phyloP scores from a whole-genome alignment of 305 asterid genomes.

The Fraxinus nigra region DNA sequence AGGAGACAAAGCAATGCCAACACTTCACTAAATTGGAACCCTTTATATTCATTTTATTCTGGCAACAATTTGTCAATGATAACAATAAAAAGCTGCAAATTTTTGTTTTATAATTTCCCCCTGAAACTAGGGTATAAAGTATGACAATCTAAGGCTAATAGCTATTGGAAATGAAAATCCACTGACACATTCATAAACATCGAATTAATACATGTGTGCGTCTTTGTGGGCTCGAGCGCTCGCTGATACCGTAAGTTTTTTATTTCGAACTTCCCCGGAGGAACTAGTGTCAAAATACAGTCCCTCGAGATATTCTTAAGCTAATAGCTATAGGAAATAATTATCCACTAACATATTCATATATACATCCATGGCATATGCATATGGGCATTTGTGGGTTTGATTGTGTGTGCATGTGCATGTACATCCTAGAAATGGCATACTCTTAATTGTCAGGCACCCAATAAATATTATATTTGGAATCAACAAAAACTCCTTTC shows the following conservation, averaged over 20 bases:
- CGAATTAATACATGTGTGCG: background rate
- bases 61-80: background rate
- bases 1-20: background rate
- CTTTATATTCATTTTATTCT: background rate
- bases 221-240: background rate
- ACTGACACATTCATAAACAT: background rate
- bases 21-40: background rate
- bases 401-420: background rate
- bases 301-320: background rate
- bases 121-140: background rate
- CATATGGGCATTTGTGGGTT: background rate
- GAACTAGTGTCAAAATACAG: background rate
- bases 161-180: background rate
- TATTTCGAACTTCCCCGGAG: background rate
- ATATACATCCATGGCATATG: background rate
- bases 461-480: background rate
- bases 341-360: background rate
- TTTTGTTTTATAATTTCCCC: background rate
- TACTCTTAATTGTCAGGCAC: background rate
- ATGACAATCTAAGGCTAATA: background rate
- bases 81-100: background rate
- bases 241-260: background rate
- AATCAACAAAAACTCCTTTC: background rate
- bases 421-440: background rate
- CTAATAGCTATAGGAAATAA: background rate